Conservation (phyloP, 1,284 basidiomycete genomes). For the Malassezia brasiliensis region DNA sequence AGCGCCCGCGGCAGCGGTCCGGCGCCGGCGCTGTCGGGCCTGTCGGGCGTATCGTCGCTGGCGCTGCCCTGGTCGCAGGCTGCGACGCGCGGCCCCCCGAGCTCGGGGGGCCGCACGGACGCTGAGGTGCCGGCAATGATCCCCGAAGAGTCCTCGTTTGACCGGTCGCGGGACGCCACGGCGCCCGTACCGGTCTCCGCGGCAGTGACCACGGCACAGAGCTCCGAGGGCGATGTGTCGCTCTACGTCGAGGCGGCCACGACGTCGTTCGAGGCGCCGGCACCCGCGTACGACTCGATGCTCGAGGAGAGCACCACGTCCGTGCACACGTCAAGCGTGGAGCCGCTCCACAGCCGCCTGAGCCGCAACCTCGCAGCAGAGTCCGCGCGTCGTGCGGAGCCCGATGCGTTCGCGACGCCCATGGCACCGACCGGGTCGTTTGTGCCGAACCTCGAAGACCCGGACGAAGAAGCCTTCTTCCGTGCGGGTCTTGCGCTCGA, state of each 20-base stretch:
- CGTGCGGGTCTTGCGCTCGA: conserved; percentile 2
- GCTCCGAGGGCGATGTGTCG: background rate
- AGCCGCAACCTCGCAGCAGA: background rate
- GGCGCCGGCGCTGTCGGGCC: background rate
- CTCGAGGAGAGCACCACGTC: background rate
- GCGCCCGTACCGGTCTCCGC: background rate
- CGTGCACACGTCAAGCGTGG: background rate
- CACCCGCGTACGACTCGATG: background rate
- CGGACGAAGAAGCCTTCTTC: conserved; percentile 2
- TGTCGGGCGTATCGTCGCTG: background rate
- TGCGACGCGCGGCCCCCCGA: background rate
- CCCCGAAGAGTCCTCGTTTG: background rate
- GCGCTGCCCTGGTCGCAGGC: background rate
- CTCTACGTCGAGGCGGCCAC: background rate
- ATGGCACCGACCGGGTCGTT: background rate
- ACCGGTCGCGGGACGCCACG: background rate
- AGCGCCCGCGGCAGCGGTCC: background rate
- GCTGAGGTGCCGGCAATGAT: background rate
- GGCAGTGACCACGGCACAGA: background rate
- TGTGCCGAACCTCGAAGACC: background rate
- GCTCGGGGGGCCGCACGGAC: background rate
- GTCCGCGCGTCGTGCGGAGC: no score
- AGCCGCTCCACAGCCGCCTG: background rate
- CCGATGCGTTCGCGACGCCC: background rate
- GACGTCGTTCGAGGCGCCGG: background rate